Evolutionary conservation across 192 early-diverging fungal genomes (phyloP).

Genomic region (Gonapodya sp.): DNA sequence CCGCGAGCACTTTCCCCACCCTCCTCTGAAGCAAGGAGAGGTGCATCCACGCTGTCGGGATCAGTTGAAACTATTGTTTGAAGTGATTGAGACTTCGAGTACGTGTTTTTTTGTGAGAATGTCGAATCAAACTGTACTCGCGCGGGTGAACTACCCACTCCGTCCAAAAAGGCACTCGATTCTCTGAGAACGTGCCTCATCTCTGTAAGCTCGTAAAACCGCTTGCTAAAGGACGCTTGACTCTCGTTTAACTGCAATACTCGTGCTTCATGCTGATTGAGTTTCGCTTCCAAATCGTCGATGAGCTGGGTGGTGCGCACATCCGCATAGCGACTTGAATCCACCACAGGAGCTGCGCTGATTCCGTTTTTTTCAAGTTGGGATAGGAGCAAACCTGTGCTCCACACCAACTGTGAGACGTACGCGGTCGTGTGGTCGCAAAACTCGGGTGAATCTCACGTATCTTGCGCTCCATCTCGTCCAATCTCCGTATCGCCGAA

Average conservation of each 20-base stretch:
- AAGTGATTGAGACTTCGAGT: not conserved
- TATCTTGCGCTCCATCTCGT: conserved; percentile 94
- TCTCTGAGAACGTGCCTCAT: conserved; percentile 81
- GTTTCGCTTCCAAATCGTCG: conserved; percentile 78
- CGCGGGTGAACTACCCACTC: conserved; percentile 31
- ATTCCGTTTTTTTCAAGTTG: conserved; percentile 77
- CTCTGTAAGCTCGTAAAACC: conserved; percentile 82
- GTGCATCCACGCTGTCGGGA: not conserved
- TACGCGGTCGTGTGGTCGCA: not conserved
- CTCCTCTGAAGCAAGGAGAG: not conserved
- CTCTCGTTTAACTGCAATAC: conserved; percentile 77
- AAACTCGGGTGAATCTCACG: conserved; percentile 55
- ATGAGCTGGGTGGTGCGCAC: conserved; percentile 79
- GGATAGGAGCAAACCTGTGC: conserved; percentile 67
- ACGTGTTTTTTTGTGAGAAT: conserved; percentile 5
- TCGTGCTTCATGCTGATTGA: conserved; percentile 72
- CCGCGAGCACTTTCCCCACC: not conserved
- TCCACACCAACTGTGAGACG: not conserved
- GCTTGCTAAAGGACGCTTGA: conserved; percentile 77
- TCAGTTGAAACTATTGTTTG: not conserved
- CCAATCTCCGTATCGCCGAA: conserved; percentile 83
- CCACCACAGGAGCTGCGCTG: conserved; percentile 22
- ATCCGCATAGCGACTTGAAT: conserved; percentile 26
- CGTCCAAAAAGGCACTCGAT: conserved; percentile 72
- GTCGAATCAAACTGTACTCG: conserved; percentile 6